Evolutionary conservation across 2,329 filamentous ascomycete genomes (phyloP).

Genomic region (Cladosporium halotolerans): DNA sequence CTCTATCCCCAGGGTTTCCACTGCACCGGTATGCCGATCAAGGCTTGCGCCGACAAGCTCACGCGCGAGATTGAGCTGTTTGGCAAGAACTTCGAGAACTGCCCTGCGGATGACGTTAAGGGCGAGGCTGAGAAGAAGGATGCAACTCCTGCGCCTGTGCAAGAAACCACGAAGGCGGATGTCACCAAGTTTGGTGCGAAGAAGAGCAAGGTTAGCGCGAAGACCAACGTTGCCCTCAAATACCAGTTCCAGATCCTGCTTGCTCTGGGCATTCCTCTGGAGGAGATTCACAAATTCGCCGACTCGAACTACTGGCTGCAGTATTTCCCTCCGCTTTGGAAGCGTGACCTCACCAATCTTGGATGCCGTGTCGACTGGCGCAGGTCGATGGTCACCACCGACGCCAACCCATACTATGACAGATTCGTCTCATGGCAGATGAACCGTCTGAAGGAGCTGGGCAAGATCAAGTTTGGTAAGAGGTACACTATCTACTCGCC

Average conservation of each 20-base stretch:
- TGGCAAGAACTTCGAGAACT: conserved; percentile 76
- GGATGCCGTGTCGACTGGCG: conserved; percentile 90
- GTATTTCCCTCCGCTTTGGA: conserved; percentile 79
- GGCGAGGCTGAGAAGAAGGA: conserved; percentile 39
- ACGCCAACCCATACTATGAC: conserved; percentile 95
- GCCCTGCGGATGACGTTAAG: conserved; percentile 52
- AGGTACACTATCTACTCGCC: conserved; percentile 89
- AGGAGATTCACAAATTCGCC: conserved; percentile 90
- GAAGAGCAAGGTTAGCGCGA: conserved; percentile 80
- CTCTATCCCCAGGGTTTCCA: conserved; percentile 93
- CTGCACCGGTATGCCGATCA: conserved; percentile 96
- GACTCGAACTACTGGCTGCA: conserved; percentile 89
- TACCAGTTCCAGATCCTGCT: conserved; percentile 96
- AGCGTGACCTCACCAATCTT: conserved; percentile 73
- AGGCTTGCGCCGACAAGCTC: conserved; percentile 93
- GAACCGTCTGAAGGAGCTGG: conserved; percentile 78
- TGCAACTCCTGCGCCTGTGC: conserved; percentile 51
- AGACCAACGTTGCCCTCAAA: conserved; percentile 84
- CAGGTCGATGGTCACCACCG: conserved; percentile 86
- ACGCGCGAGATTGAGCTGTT: conserved; percentile 84
- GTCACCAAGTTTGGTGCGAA: conserved; percentile 86
- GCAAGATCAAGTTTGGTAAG: conserved; percentile 91
- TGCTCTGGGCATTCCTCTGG: conserved; percentile 75
- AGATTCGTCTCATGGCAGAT: conserved; percentile 96
- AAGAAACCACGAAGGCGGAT: conserved; percentile 66